Conservation (phyloP, 2,329 filamentous ascomycete species). For the Trichophyton rubrum region DNA sequence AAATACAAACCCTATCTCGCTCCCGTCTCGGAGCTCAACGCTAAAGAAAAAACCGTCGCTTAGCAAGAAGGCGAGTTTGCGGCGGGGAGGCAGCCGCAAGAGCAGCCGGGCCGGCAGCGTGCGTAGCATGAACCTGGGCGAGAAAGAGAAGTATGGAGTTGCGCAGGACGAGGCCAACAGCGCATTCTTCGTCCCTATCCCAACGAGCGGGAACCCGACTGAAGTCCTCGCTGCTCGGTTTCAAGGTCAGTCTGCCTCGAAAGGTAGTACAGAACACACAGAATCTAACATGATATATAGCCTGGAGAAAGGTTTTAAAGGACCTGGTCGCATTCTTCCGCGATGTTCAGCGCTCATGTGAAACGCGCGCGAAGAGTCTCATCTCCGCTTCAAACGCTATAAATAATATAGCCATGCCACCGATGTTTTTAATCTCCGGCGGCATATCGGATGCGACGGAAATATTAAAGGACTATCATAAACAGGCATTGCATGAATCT, state of each 20-base stretch:
- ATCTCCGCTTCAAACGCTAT: constrained; percentile 72
- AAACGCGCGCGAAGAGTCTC: constrained; percentile 68
- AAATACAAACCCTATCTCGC: constrained; percentile 20
- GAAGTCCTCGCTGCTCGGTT: constrained; percentile 79
- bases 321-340: constrained; percentile 89
- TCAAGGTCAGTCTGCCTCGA: constrained; percentile 50
- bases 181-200: constrained; percentile 80
- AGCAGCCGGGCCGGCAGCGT: constrained; percentile 81
- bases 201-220: constrained; percentile 74
- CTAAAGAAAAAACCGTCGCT: constrained; percentile 81
- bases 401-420: constrained; percentile 63
- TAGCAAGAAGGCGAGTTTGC: constrained; percentile 59
- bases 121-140: constrained; percentile 61
- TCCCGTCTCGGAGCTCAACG: constrained; percentile 50
- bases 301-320: constrained; percentile 91
- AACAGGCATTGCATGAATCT: constrained; percentile 62
- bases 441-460: constrained; percentile 81
- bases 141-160: constrained; percentile 38
- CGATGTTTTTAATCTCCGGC: constrained; percentile 63
- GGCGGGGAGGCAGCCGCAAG: constrained; percentile 65
- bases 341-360: constrained; percentile 81
- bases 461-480: constrained; percentile 71
- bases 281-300: constrained; percentile 33
- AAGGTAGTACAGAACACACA: neutral
- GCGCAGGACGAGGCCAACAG: constrained; percentile 56